Conservation (phyloP, 139 green algal species). For the Chlorella sp. region DNA sequence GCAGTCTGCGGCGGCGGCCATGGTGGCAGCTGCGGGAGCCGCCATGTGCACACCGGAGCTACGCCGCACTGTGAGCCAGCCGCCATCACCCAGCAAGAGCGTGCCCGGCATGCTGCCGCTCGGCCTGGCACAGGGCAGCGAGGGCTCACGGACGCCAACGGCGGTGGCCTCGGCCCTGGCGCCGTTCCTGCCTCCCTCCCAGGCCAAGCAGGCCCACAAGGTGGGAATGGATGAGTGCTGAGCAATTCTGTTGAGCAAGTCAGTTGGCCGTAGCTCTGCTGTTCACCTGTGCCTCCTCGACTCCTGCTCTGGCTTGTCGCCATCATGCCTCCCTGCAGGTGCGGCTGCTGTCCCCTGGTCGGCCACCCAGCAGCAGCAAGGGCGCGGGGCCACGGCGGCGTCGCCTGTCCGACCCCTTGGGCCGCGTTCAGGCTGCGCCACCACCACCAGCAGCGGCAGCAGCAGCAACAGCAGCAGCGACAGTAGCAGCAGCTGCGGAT, state of each 20-base stretch:
- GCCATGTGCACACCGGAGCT: conserved; percentile 12
- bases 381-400: background rate
- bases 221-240: background rate
- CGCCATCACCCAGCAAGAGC: conserved; percentile 27
- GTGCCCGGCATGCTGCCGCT: background rate
- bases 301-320: background rate
- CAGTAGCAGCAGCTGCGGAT: background rate
- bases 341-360: conserved; percentile 19
- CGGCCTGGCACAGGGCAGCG: too few relatives aligned
- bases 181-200: conserved; percentile 28
- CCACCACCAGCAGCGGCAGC: background rate
- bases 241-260: too few relatives aligned
- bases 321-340: background rate
- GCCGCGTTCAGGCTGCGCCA: background rate
- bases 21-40: background rate
- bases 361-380: conserved; percentile 11
- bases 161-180: conserved; percentile 6
- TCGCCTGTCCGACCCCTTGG: conserved; percentile 10
- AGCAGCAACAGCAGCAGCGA: background rate
- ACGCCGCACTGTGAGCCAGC: conserved; percentile 26
- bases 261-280: too few relatives aligned
- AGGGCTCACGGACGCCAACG: background rate
- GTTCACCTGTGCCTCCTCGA: background rate
- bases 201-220: conserved; percentile 24
- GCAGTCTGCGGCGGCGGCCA: background rate